Base-by-base conservation (phyloP, 129 eudicot species). In the Centaurea solstitialis region DNA sequence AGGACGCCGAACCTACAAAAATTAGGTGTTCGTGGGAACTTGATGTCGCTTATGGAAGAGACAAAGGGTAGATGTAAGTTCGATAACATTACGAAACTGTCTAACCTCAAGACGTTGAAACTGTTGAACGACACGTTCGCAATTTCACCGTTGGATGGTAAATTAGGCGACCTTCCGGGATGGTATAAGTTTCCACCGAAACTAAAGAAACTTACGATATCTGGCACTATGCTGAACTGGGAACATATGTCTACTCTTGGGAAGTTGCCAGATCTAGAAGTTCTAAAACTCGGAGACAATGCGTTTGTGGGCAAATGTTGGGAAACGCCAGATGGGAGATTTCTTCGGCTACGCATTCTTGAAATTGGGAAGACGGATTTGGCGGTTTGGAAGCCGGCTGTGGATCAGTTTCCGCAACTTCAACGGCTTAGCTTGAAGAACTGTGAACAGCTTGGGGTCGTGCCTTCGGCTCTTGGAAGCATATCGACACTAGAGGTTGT, bases 291-390 rank as follows among this genome's bases (percentile, higher is more conserved):
- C 15, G 80, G 78, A 76, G 84, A 88, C 69, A 43, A 90, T 33
- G 90, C 92, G 0, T 90, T 88, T 47, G 12, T 7, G 20, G 94
- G 94, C 3, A 59, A 74, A 38, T n/a, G n/a, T 4, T 90, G 94
- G 94, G 78, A 67, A 73, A 75, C 90, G 12, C 50, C 67, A 0
- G 85, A 83, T n/a, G 92, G 76, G 11, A 77, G 89, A 17, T 90
- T 90, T 73, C 45, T 50, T 26, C 75, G 65, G 6, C 84, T 90
- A 61, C 85, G 82, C 85, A 80, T 83, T 70, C 69, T 88, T 67
- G 77, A 83, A 15, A 70, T 90, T 33, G 87, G 86, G 22, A 84
- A 78, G 76, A 79, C 88, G 11, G 83, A 88, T 82, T 76, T 88
- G 72, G 80, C 45, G 69, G 28, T 65, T 9, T 90, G 91, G 94